Evolutionary conservation across 805 yeast species (phyloP).

Genomic region (Lipomyces starkeyi): DNA sequence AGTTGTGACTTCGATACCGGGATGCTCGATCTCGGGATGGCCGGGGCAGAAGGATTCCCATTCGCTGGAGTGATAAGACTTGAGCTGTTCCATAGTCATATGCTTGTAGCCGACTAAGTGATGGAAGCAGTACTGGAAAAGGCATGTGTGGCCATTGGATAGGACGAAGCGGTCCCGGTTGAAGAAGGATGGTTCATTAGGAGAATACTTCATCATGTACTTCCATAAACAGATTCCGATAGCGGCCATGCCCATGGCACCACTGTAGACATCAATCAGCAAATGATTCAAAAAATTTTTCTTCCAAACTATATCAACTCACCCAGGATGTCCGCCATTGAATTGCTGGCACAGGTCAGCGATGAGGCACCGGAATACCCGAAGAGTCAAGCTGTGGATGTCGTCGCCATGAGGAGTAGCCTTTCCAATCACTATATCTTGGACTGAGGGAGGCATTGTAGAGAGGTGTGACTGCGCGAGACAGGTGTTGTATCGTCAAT

Average conservation of each 20-base stretch:
- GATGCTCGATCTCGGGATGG: constrained; percentile 51
- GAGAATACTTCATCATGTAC: constrained; percentile 45
- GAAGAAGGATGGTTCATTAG: constrained; percentile 46
- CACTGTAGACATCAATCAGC: constrained; percentile 1
- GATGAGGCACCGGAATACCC: constrained; percentile 22
- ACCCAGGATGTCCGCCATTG: constrained; percentile 29
- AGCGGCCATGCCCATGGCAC: constrained; percentile 37
- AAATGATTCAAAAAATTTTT: neutral
- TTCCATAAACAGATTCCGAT: constrained; percentile 50
- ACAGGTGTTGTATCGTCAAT: too few species aligned
- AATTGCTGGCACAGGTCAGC: constrained; percentile 23
- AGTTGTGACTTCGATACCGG: constrained; percentile 41
- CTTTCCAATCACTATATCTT: constrained; percentile 10
- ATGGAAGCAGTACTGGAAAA: constrained; percentile 30
- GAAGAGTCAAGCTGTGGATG: constrained; percentile 14
- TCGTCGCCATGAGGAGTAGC: constrained; percentile 18
- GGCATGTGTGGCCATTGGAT: constrained; percentile 49
- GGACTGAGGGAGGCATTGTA: constrained; percentile 22
- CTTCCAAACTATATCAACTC: neutral
- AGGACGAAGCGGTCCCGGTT: constrained; percentile 51
- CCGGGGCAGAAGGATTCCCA: constrained; percentile 20
- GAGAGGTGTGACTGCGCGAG: too few species aligned
- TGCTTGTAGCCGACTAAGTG: constrained; percentile 50
- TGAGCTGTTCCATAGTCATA: constrained; percentile 48
- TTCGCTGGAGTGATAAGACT: constrained; percentile 47